Evolutionary conservation across 2,329 filamentous ascomycete species (phyloP), one percentile per base, ranked within the genome.

Genomic region (Acrocalymma vagum): DNA sequence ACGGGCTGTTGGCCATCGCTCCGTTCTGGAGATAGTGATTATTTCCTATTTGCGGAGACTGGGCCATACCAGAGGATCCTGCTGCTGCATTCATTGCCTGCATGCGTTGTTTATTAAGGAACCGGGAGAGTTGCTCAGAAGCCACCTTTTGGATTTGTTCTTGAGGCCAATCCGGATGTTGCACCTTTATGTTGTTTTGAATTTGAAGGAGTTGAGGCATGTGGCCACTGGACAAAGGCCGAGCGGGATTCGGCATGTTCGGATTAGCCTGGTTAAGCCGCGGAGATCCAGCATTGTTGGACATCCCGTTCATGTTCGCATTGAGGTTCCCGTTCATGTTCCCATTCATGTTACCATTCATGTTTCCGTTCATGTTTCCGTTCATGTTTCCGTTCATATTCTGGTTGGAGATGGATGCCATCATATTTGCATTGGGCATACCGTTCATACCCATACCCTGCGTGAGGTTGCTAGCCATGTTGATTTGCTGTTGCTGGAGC

Each of bases 31-130:
- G 48, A 31, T 66, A 68, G n/a, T 63, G 55, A 29, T 68, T 66
- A 42, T 61, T 62, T 11, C 59, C 58, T 28, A 68, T 59, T 26
- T 67, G 64, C n/a, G 62, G 56, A 25, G 59, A 60, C 7, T 59
- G 45, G 23, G 57, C 57, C 48, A 67, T 60, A 25, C 58, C 61
- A 17, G 64, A 55, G 23, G 60, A 55, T 29, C 64, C 64, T 30
- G 64, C 61, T 32, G 67, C 66, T 25, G 68, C 65, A 34, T 62
- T 69, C 60, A 70, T 65, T 38, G 67, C 66, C 48, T 65, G 62
- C 34, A 54, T 49, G 37, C 64, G 63, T 51, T 67, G 61, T 35
- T 63, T 65, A 38, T 56, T 54, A 33, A 67, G 53, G 38, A 59
- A 58, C 25, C 55, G 55, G 39, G 51, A 51, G 33, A 70, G 62